Percentiles rank a stretch among this genome's conserved stretches.
Evolutionary conservation across 306 rosid genomes (phyloP).

Genomic region (Vicia villosa): DNA sequence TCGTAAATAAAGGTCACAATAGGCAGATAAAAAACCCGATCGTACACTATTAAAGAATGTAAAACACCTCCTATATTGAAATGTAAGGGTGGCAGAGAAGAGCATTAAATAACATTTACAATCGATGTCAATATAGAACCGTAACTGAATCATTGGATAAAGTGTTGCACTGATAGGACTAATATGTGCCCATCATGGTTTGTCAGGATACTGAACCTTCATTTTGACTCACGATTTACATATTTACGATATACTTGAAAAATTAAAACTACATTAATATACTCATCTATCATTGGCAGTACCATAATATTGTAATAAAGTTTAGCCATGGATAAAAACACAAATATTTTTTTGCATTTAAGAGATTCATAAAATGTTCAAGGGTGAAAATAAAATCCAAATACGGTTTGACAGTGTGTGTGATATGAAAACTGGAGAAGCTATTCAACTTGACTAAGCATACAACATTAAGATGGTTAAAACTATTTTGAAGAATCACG

Average conservation of each 20-base stretch:
- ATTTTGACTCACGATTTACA: not conserved
- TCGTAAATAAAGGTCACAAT: slow-evolving; percentile 17
- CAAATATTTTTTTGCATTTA: not conserved
- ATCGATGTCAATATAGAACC: slow-evolving; percentile 2
- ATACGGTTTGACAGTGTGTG: not conserved
- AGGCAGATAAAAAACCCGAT: not conserved
- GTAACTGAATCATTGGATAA: slow-evolving; percentile 17
- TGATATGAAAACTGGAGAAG: slow-evolving; percentile 12
- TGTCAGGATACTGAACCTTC: slow-evolving; percentile 16
- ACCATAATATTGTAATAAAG: not conserved
- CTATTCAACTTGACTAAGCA: slow-evolving; percentile 19
- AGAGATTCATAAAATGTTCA: not conserved
- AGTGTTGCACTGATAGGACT: not conserved
- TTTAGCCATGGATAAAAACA: not conserved
- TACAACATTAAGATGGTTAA: slow-evolving; percentile 6
- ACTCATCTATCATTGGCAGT: not conserved
- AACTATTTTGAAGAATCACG: not conserved
- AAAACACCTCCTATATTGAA: slow-evolving; percentile 7
- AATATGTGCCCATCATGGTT: not conserved
- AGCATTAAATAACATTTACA: not conserved
- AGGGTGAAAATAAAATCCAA: not conserved
- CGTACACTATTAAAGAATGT: slow-evolving; percentile 8
- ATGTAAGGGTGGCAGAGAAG: not conserved
- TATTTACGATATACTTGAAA: slow-evolving; percentile 8
- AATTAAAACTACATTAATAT: not conserved